These are phyloP conservation scores for Leishmania tropica DNA, from an alignment of 208 protist genomes.

Conservation along the genomic window DNA sequence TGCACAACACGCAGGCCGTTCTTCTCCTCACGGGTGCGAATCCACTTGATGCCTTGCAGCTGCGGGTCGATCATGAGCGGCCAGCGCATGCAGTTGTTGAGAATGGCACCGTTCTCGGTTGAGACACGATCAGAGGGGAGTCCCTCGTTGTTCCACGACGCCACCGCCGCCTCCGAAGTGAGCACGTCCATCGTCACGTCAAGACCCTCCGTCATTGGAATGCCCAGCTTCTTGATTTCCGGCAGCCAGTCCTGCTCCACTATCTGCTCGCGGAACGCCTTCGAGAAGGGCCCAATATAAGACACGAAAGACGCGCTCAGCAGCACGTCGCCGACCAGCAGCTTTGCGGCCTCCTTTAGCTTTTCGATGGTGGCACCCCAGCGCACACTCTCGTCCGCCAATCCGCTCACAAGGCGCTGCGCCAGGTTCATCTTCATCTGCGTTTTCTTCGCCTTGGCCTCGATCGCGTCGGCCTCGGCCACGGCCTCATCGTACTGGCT, in stretches of 20 bases:
- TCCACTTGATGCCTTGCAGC: slow-evolving; percentile 98
- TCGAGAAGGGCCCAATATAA: slow-evolving; percentile 98
- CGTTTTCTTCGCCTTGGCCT: slow-evolving; percentile 94
- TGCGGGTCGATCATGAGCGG: slow-evolving; percentile 99
- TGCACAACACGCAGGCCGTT: slow-evolving; percentile 94
- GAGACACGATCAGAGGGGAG: slow-evolving; percentile 97
- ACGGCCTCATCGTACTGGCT: slow-evolving; percentile 95
- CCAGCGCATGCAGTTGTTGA: slow-evolving; percentile 97
- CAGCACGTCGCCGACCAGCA: slow-evolving; percentile 98
- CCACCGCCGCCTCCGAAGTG: slow-evolving; percentile 91
- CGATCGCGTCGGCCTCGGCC: slow-evolving; percentile 92
- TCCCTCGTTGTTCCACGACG: slow-evolving; percentile 97
- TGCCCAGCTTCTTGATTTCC: slow-evolving; percentile 85
- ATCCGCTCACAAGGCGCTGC: slow-evolving; percentile 95
- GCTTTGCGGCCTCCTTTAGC: slow-evolving; percentile 86
- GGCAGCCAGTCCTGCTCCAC: slow-evolving; percentile 94
- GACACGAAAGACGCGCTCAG: slow-evolving; percentile 97
- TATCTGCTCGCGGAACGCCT: slow-evolving; percentile 94
- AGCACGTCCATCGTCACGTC: slow-evolving; percentile 94
- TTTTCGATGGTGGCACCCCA: slow-evolving; percentile 95
- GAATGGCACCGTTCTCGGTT: slow-evolving; percentile 97
- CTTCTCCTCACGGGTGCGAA: slow-evolving; percentile 95
- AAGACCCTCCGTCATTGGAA: slow-evolving; percentile 95
- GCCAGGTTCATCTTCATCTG: slow-evolving; percentile 95
- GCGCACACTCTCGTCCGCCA: slow-evolving; percentile 97